phyloP scores from a whole-genome alignment of 169 alveolate genomes.

The Neospora caninum region DNA sequence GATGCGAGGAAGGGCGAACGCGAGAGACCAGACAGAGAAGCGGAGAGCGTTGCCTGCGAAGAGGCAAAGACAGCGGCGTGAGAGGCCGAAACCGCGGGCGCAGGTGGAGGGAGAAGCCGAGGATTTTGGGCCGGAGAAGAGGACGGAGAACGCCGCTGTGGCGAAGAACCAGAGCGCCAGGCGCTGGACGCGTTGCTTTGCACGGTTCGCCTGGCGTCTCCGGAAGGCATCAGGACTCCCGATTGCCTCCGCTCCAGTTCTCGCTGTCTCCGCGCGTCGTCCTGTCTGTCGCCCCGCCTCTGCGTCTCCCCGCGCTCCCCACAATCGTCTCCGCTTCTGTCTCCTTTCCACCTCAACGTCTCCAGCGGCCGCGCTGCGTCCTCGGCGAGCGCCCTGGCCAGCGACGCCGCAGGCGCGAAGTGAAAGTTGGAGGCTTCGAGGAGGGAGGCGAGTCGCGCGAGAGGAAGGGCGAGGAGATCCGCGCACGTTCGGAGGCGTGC shows the following conservation, averaged over 20 bases:
- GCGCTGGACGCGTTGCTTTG: too few species aligned
- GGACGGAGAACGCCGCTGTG: too few species aligned
- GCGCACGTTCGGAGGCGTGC: slow-evolving; percentile 8
- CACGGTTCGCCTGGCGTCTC: too few species aligned
- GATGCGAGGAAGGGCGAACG: background rate
- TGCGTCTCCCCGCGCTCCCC: too few species aligned
- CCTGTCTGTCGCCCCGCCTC: too few species aligned
- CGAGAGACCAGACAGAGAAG: background rate
- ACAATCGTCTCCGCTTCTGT: background rate
- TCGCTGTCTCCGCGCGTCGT: too few species aligned
- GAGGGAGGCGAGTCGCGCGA: background rate
- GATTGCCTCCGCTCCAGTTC: too few species aligned
- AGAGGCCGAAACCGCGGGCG: background rate
- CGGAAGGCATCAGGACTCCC: too few species aligned
- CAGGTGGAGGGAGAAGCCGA: background rate
- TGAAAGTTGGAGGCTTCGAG: background rate
- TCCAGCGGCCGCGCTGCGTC: background rate
- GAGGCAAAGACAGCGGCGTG: background rate
- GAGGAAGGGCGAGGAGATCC: slow-evolving; percentile 15
- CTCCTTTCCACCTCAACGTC: too few species aligned
- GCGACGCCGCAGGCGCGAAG: background rate
- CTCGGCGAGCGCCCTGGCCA: background rate
- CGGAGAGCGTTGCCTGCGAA: background rate
- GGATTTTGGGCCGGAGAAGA: too few species aligned
- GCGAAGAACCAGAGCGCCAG: too few species aligned